Evolutionary conservation across 2,329 filamentous ascomycete species (phyloP).

Genomic region (Arthrocladium fulminans): DNA sequence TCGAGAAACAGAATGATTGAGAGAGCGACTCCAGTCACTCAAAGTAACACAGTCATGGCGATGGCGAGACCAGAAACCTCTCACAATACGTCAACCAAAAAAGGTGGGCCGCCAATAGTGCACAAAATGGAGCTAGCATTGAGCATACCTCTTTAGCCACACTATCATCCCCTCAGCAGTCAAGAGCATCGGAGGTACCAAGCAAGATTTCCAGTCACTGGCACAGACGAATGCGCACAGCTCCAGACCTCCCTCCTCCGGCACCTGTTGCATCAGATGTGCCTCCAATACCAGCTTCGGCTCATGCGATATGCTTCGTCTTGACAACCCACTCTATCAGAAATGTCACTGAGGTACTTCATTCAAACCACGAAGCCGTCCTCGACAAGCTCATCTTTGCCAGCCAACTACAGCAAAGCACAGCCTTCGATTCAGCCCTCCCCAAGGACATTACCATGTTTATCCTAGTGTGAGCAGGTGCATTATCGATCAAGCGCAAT

Average conservation of each 20-base stretch:
- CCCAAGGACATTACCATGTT: background rate
- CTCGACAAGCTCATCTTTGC: background rate
- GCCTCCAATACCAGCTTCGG: background rate
- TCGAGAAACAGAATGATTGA: constrained; percentile 43
- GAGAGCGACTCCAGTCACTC: constrained; percentile 34
- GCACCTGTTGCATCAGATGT: background rate
- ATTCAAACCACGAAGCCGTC: background rate
- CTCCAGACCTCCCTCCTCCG: no score
- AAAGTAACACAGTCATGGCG: background rate
- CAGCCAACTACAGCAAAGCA: background rate
- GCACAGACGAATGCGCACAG: background rate
- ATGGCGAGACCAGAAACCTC: background rate
- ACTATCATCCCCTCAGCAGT: background rate
- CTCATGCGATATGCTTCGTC: background rate
- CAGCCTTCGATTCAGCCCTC: background rate
- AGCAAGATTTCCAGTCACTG: background rate
- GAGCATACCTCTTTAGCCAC: background rate
- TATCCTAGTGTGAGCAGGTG: background rate
- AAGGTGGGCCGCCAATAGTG: no score
- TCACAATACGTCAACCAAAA: no score
- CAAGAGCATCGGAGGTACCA: background rate
- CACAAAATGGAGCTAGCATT: background rate
- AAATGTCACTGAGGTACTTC: background rate
- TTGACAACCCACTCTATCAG: background rate
- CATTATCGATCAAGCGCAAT: background rate